Conservation (phyloP, 148 eudicot species). For the Tetragonia tetragonoides region DNA sequence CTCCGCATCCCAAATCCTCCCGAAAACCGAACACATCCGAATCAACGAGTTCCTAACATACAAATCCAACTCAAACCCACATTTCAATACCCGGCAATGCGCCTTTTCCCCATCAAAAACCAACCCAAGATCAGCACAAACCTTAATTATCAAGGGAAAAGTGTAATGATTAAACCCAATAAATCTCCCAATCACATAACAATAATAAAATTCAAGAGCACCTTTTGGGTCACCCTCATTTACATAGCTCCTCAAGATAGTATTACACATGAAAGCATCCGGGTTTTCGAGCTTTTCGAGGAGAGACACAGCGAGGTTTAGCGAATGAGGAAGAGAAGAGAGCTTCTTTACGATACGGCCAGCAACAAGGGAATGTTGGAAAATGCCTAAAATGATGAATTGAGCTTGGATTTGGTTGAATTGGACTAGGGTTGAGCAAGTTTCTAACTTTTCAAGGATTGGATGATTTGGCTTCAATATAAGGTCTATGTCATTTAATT, state of each 20-base stretch:
- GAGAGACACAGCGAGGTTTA: conserved; percentile 36
- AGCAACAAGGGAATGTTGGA: conserved; percentile 46
- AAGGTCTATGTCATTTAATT: conserved; percentile 5
- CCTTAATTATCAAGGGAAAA: conserved; percentile 27
- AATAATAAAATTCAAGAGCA: conserved; percentile 43
- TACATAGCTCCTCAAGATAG: conserved; percentile 45
- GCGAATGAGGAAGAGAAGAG: conserved; percentile 33
- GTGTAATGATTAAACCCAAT: conserved; percentile 30
- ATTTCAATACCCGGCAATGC: conserved; percentile 23
- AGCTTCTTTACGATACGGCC: conserved; percentile 51
- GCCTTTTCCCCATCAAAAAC: conserved; percentile 28
- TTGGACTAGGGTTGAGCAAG: conserved; percentile 27
- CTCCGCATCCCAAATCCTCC: conserved; percentile 41
- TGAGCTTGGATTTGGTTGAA: conserved; percentile 57
- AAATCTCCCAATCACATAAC: conserved; percentile 32
- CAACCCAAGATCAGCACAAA: conserved; percentile 25
- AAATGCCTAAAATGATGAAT: conserved; percentile 43
- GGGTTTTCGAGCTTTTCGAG: conserved; percentile 36
- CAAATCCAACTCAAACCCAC: conserved; percentile 52
- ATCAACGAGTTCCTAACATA: conserved; percentile 36
- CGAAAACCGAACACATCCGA: conserved; percentile 26
- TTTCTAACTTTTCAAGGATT: conserved; percentile 43
- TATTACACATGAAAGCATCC: conserved; percentile 61
- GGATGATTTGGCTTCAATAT: conserved; percentile 41
- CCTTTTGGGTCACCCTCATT: conserved; percentile 31